Conservation (phyloP, 2,329 filamentous ascomycete species). For the Sporothrix phasma region DNA sequence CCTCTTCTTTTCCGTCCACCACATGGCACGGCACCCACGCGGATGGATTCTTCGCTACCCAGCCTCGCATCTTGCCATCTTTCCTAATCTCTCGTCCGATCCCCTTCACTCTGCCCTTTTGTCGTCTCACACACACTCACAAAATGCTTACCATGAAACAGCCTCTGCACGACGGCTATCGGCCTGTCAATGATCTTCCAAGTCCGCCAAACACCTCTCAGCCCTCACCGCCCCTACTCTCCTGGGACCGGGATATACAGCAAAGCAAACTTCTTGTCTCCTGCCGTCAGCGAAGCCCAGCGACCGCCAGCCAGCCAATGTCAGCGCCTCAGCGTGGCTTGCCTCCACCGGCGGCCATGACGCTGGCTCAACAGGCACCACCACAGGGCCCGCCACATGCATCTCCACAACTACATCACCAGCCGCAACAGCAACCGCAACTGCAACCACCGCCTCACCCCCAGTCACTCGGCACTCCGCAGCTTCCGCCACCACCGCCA, state of each 20-base stretch:
- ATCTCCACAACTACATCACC: slow-evolving; percentile 14
- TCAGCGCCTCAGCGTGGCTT: slow-evolving; percentile 59
- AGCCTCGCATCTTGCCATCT: background rate
- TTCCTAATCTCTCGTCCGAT: background rate
- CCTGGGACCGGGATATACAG: slow-evolving; percentile 33
- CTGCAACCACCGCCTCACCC: background rate
- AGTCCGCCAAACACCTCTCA: slow-evolving; percentile 47
- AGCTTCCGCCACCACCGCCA: slow-evolving; percentile 18
- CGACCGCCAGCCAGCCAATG: slow-evolving; percentile 45
- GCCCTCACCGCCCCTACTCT: slow-evolving; percentile 43
- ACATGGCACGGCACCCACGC: background rate
- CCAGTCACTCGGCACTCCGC: slow-evolving; percentile 11
- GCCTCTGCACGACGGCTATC: slow-evolving; percentile 49
- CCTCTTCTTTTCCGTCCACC: background rate
- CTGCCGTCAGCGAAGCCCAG: slow-evolving; percentile 38
- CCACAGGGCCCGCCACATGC: slow-evolving; percentile 26
- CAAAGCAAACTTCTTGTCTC: slow-evolving; percentile 32
- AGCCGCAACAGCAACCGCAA: background rate
- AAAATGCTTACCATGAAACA: slow-evolving; percentile 51
- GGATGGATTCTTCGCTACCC: background rate
- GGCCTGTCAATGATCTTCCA: slow-evolving; percentile 52
- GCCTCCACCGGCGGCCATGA: slow-evolving; percentile 58
- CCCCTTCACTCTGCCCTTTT: slow-evolving; percentile 12
- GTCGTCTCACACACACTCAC: slow-evolving; percentile 33
- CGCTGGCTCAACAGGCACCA: slow-evolving; percentile 40